These are phyloP conservation scores for Euryodendron excelsum DNA, from an alignment of 148 eudicot genomes.

Conservation along the genomic window DNA sequence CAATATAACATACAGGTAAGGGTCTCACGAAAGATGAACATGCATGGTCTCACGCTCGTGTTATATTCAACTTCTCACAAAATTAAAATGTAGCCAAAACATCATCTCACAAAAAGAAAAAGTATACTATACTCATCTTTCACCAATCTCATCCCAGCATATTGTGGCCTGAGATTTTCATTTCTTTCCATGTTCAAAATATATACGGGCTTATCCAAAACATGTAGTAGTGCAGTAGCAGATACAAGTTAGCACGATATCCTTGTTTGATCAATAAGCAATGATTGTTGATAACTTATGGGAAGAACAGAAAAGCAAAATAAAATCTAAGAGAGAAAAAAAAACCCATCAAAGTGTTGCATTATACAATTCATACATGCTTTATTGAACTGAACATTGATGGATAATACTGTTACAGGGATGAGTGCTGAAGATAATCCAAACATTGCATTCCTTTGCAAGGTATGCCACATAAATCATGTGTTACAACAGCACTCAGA, in stretches of 20 bases:
- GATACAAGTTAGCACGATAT: not conserved
- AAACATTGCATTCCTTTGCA: slow-evolving; percentile 12
- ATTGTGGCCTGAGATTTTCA: not conserved
- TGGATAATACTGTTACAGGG: slow-evolving; percentile 2
- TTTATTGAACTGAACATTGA: slow-evolving; percentile 2
- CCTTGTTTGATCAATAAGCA: not conserved
- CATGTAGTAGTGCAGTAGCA: not conserved
- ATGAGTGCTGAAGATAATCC: not conserved
- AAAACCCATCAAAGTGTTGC: too few species aligned
- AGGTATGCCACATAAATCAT: slow-evolving; percentile 13
- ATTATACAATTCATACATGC: not conserved
- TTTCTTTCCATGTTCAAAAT: not conserved
- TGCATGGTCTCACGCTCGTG: not conserved
- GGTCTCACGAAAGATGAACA: not conserved
- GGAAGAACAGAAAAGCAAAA: not conserved
- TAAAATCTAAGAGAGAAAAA: not conserved
- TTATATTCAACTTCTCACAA: not conserved
- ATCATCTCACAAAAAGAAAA: too few species aligned
- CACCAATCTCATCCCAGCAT: too few species aligned
- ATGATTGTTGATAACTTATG: not conserved
- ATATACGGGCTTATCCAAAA: not conserved
- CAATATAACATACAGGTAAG: not conserved
- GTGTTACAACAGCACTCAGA: not conserved
- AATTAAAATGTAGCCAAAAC: too few species aligned
- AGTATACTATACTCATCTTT: too few species aligned